phyloP scores from a whole-genome alignment of 2,329 filamentous ascomycete genomes.

The Xylariomycetidae sp. region DNA sequence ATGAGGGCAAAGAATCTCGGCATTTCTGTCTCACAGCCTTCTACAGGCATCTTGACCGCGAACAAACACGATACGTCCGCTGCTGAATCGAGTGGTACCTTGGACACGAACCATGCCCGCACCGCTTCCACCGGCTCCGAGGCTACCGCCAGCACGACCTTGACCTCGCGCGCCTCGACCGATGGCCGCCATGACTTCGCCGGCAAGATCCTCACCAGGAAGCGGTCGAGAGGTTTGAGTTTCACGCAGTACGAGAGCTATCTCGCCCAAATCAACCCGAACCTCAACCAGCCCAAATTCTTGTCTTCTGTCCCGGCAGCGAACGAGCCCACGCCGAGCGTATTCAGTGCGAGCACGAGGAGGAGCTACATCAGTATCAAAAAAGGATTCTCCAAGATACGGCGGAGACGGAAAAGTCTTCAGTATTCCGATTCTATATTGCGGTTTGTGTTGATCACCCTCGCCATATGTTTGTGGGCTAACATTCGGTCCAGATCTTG shows the following conservation, averaged over 20 bases:
- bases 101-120: constrained; percentile 35
- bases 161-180: constrained; percentile 39
- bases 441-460: not conserved
- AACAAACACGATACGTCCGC: constrained; percentile 32
- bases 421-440: constrained; percentile 1
- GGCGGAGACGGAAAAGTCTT: constrained; percentile 33
- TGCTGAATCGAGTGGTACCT: constrained; percentile 36
- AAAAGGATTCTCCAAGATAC: constrained; percentile 38
- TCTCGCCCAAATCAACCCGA: constrained; percentile 37
- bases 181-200: constrained; percentile 20
- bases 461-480: constrained; percentile 8
- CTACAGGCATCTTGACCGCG: constrained; percentile 19
- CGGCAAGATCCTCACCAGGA: constrained; percentile 20
- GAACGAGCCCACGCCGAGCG: constrained; percentile 29
- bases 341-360: constrained; percentile 39
- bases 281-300: constrained; percentile 37
- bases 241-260: constrained; percentile 50
- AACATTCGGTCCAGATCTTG: constrained; percentile 41
- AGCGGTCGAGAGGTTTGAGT: constrained; percentile 33
- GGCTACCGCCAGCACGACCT: constrained; percentile 32
- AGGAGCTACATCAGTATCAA: constrained; percentile 41
- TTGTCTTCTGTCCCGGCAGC: constrained; percentile 26
- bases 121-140: constrained; percentile 37
- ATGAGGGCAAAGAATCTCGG: constrained; percentile 30
- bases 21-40: constrained; percentile 25